Evolutionary conservation across 345 rosid species (phyloP), one percentile per base, ranked within the genome.

Genomic region (Aquilaria malaccensis): DNA sequence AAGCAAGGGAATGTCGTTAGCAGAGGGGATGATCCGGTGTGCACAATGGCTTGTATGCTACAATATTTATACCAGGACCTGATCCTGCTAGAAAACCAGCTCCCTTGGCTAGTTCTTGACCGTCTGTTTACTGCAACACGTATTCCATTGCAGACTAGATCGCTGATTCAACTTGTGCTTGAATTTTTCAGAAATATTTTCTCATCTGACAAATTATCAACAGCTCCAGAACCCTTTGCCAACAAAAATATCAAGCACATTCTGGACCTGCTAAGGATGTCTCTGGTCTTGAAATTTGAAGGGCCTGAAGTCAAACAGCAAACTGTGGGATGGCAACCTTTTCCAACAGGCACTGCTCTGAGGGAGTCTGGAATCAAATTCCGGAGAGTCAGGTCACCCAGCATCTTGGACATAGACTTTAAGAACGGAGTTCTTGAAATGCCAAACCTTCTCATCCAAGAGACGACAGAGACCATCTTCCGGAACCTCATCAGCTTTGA

Each of bases 31-130:
- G 80, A 77, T 41, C 76, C 78, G 11, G 30, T 74, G 1, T 74
- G 65, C 32, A 13, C 65, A 2, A 68, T 65, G 76, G 30, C 78
- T 12, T 74, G 74, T 33, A 58, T 74, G 63, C 37, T 53, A 6
- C 76, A 71, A 4, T 71, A 31, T 22, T 43, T 77, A 3, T n/a
- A 59, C 29, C 80, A 73, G 32, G 80, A 76, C 32, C 46, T 79
- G 58, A 66, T 75, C 50, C 65, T 79, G 72, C 72, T 76, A 0
- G 78, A 64, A 64, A 55, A 64, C n/a, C 67, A 64, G 29, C 30
- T 64, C 0, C 60, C 60, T 5, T 64, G 67, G 67, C 13, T 45
- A 0, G 67, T 55, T 6, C 7, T 64, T 7, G 11, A 55, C 6
- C 10, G 2, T 10, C 47, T 64, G 67, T 64, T 54, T 29, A 1